Evolutionary conservation across 2,329 filamentous ascomycete genomes (phyloP), one percentile per base, ranked within the genome.

Genomic region (Claviceps africana): DNA sequence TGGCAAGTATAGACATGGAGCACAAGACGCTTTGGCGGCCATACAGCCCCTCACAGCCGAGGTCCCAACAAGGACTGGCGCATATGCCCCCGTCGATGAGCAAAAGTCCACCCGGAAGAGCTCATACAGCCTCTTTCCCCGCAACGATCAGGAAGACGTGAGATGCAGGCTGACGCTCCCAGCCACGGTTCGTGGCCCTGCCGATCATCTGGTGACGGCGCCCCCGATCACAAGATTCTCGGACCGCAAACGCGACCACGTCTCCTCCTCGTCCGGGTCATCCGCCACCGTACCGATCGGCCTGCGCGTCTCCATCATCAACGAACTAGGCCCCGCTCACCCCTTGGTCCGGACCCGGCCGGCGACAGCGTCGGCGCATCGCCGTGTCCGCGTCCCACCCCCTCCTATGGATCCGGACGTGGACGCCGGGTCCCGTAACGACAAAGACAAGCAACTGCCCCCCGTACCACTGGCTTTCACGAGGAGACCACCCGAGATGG

Each of bases 261-360:
- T 79, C 54, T 81, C 80, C 6, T 81, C 80, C 5, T 87, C 83
- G 1, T 71, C 81, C 43, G 72, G 72, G 17, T 86, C 83, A 45
- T 78, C 78, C 10, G 82, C 82, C 25, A 86, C 82, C 0, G 82
- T 87, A 11, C 82, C 86, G 61, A 86, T 87, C 50, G 83, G 83
- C 1, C 70, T 87, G 17, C 77, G 83, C 11, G 71, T 87, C 52
- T 86, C 83, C 28, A 79, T 74, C 51, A 72, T 77, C 33, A 68
- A 74, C 15, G 75, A 79, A 56, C 72, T 78, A 55, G 65, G 68
- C 1, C 67, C 58, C 8, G 44, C 59, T 19, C 58, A 58, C 10
- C 55, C 63, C 0, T 56, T 51, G 28, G 55, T 54, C 47, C 43
- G 55, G 15, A 35, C 33, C 15, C 6, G 43, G 8, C 35, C 47